Evolutionary conservation across 495 filamentous ascomycete genomes (phyloP).

Genomic region (Aspergillus ostianus): DNA sequence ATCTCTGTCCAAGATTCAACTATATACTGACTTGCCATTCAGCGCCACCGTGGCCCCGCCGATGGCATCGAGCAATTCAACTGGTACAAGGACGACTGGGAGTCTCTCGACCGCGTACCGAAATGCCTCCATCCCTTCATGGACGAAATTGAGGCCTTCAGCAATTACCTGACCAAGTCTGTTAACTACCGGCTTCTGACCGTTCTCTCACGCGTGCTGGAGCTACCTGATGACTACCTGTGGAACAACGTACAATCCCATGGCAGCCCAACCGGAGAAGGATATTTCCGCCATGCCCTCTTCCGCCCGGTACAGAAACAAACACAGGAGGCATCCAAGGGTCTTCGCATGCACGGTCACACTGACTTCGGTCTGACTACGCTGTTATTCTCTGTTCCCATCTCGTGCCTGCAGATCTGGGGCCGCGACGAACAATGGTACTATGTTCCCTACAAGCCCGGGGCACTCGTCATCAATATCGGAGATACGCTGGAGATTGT

Average conservation of each 20-base stretch:
- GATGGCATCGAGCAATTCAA: constrained; percentile 52
- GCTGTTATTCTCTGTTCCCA: constrained; percentile 43
- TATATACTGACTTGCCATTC: too few relatives aligned
- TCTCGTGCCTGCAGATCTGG: constrained; percentile 45
- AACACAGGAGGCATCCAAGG: constrained; percentile 36
- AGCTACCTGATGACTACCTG: constrained; percentile 45
- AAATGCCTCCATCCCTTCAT: constrained; percentile 43
- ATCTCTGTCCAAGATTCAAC: too few relatives aligned
- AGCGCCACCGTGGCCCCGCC: constrained; percentile 33
- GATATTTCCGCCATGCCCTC: constrained; percentile 47
- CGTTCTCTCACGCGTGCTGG: constrained; percentile 45
- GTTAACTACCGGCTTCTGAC: constrained; percentile 45
- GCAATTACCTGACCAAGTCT: constrained; percentile 43
- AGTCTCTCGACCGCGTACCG: constrained; percentile 32
- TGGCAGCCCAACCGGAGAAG: constrained; percentile 42
- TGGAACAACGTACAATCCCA: constrained; percentile 47
- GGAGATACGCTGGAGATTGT: constrained; percentile 47
- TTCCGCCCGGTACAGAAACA: constrained; percentile 42
- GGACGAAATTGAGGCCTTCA: constrained; percentile 45
- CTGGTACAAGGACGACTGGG: constrained; percentile 43
- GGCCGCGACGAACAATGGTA: constrained; percentile 41
- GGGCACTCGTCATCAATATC: constrained; percentile 46
- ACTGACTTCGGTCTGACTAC: constrained; percentile 45
- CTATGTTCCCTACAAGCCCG: constrained; percentile 44
- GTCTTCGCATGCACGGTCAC: constrained; percentile 46